Base-by-base conservation (phyloP, 2,329 filamentous ascomycete genomes). In the Clarireedia monteithiana region DNA sequence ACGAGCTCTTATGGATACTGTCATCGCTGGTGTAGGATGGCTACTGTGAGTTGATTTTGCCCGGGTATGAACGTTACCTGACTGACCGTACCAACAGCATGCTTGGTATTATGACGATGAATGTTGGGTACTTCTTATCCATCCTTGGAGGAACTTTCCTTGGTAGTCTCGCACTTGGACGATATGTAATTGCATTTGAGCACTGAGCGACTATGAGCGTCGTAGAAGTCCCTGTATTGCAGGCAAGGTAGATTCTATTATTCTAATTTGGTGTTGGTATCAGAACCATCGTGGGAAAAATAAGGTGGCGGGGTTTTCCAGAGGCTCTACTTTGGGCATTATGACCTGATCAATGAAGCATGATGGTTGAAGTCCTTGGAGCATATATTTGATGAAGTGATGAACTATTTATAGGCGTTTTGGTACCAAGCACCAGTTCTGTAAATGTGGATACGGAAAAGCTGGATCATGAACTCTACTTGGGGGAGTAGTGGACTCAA, bases 31-130 rank as follows among this genome's bases (percentile, higher is more conserved):
- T 6, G 80, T 95, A 46, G 87, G 86, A 12, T 96, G 95, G 72
- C 74, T 96, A 34, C 82, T 96, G 91, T 95, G 74, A 80, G 89
- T 83, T 36, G n/a, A 44, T 23, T 46, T 38, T 39, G 27, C 12
- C 42, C 44, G 42, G 26, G 27, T 23, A 10, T 59, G 30, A 34
- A 2, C 27, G 30, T 48, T 26, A 36, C 14, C 5, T 59, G 56
- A 24, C 61, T 64, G 53, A 62, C 5, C 58, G 52, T 52, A 10
- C 20, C 10, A 50, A 17, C 64, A 96, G 91, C 58, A 96, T 96
- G 91, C 74, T 96, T 73, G 89, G 88, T 14, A 87, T 95, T 68
- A 96, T 94, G 89, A 91, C 88, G 1, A 83, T 89, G 75, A 94
- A 94, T 64, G 80, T 92, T 15, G 89, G 89, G 12, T 94, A 94